Evolutionary conservation across 2,329 filamentous ascomycete species (phyloP), one percentile per base, ranked within the genome.

Genomic region (Aphanocladium album): DNA sequence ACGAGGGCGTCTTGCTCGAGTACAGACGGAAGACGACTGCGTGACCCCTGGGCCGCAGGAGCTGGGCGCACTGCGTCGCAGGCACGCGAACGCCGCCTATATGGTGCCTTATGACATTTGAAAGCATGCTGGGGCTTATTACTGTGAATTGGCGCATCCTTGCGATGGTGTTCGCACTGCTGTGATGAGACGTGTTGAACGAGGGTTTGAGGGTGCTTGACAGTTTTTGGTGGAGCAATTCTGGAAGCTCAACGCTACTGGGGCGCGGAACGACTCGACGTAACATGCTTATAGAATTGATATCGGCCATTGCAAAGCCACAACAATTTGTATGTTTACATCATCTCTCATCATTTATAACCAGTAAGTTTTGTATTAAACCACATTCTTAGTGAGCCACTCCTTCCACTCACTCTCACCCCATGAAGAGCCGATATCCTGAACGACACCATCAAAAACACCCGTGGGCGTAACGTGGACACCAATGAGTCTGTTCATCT

Each of bases 391-490:
- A 35, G 81, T 79, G 71, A 96, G 74, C 89, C 89, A 97, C 74
- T 92, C 87, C 70, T 88, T 81, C 93, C 93, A 98, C 76, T 96
- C 89, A 62, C 89, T 85, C 67, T 80, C 80, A 0, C 83, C 88
- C 84, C 92, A 97, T 25, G 87, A 83, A 61, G 89, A 93, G 64
- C 87, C 89, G 65, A 96, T 89, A 55, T 89, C 85, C 69, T 90
- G 89, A 54, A 96, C 87, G 25, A 96, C 84, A 0, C 93, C 92
- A 74, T 98, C 87, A 73, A 96, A 93, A 54, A 96, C 80, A 21
- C 93, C 91, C 0, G 93, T 97, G 1, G 93, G 93, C 46, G 91
- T 93, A 45, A 97, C 91, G 77, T 98, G 93, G 47, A 96, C 85
- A 14, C 93, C 89, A 9, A 90, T 83, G 66, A 95, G 76, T 47